These are phyloP conservation scores for Amphirosellinia nigrospora DNA, from an alignment of 495 filamentous ascomycete genomes.

Conservation along the genomic window DNA sequence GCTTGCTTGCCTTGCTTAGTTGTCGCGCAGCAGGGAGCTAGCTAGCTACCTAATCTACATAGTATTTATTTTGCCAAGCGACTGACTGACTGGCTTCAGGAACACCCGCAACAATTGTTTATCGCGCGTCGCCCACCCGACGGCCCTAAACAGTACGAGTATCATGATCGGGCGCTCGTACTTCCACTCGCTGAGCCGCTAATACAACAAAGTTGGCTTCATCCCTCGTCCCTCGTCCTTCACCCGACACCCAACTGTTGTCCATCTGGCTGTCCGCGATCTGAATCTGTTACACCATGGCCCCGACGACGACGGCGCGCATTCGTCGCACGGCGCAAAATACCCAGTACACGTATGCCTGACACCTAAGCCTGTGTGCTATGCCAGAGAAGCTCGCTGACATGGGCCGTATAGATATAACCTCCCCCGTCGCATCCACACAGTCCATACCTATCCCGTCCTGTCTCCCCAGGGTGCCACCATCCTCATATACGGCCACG, in stretches of 20 bases:
- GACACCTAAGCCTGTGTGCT: not conserved
- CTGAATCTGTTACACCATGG: conserved; percentile 20
- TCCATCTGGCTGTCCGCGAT: not conserved
- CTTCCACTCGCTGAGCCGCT: not conserved
- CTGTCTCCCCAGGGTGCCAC: conserved; percentile 82
- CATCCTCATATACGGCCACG: conserved; percentile 81
- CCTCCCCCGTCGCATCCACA: conserved; percentile 73
- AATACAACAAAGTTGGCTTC: not conserved
- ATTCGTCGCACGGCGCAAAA: conserved; percentile 47
- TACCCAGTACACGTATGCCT: conserved; percentile 42
- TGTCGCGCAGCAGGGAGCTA: too few species aligned
- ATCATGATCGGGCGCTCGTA: conserved; percentile 2
- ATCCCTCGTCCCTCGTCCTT: too few species aligned
- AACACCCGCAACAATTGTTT: not conserved
- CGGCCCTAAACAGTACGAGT: not conserved
- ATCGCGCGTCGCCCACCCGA: not conserved
- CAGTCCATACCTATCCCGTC: conserved; percentile 76
- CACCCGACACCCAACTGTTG: not conserved
- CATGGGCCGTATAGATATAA: conserved; percentile 64
- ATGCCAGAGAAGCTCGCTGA: conserved; percentile 21
- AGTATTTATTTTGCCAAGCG: too few species aligned
- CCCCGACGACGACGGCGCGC: conserved; percentile 35
- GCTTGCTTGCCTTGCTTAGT: too few species aligned
- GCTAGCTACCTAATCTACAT: too few species aligned
- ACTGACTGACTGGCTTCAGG: too few species aligned